Evolutionary conservation across 352 stramenopile species (phyloP), one percentile per base, ranked within the genome.

Genomic region (Phytophthora constricta): DNA sequence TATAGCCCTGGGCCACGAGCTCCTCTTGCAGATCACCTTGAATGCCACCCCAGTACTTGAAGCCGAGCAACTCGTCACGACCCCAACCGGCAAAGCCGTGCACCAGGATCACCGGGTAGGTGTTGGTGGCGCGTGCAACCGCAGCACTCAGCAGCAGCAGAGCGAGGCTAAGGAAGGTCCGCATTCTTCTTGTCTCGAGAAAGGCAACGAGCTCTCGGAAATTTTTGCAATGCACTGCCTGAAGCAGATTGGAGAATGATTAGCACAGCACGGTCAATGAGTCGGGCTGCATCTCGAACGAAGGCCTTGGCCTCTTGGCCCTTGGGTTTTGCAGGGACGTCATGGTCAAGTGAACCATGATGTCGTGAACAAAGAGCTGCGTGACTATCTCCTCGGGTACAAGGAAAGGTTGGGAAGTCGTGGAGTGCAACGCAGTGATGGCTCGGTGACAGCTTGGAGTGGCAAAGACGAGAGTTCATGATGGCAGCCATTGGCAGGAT

Each of bases 41-140:
- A 16, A 79, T 72, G 17, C 63, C 64, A 19, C 74, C 81, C 78
- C 78, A 90, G 62, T 89, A 89, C 22, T 60, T 57, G 58, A 84
- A 79, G 8, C 73, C 77, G 19, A 75, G 46, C 16, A 88, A 49
- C 37, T 88, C 78, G 45, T 79, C 76, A 5, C 62, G 70, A 20
- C 70, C 74, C 70, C 73, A 88, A 43, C 76, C 82, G 25, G 52
- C 65, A 31, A 91, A 79, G 2, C 82, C 82, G 48, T 88, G 78
- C 11, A 91, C 77, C 11, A 91, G 60, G 11, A 91, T 68, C 60
- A 86, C 77, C 23, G 80, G 80, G 45, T 82, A 84, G 45, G 70
- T 65, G 61, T 88, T 84, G 34, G 55, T 58, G 19, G 72, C 75
- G 33, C 64, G 46, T 22, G 58, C 62, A 3, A 52, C n/a, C 11